Base-by-base conservation (phyloP, 441 rosid genomes). In the Biscutella laevigata region DNA sequence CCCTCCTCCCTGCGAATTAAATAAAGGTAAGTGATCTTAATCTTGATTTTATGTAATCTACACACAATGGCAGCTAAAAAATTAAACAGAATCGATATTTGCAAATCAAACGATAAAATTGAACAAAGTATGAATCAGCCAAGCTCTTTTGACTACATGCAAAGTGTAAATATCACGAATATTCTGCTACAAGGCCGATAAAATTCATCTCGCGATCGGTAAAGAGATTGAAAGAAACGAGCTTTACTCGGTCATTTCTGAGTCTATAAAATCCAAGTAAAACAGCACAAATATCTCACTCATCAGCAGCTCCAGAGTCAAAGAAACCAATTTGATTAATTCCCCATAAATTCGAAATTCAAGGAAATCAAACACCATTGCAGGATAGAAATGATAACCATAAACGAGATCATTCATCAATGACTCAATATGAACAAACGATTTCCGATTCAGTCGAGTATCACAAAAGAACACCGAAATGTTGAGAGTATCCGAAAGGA, bases 1-100 rank as follows among this genome's bases (percentile, higher is more conserved):
- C 61, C 76, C 24, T 92, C 86, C 53, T 82, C 89, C 80, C 96
- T 92, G 82, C 43, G 66, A 66, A 44, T 2, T 15, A 38, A 37
- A 46, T 45, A 14, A 62, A 26, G 12, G 58, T 42, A 40, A 50
- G 48, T 68, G 49, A 25, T 53, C 30, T 24, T n/a, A 35, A 16
- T 44, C 51, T 21, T 29, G 27, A 29, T 14, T 30, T 25, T 24
- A 49, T 26, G 28, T 13, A 37, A 25, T 7, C 50, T 29, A 12
- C 20, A 64, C 3, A n/a, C 0, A 57, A 27, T 1, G 22, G 15
- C 44, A 35, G 15, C 16, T 10, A 11, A 30, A 48, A 51, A 17
- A 27, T 3, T 28, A 28, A 21, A 29, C 4, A 28, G 22, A 0
- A 35, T 19, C 7, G 3, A 44, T 14, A 3, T 8, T 24, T 27